Conservation (phyloP, 345 rosid genomes). For the Tarenaya hassleriana region DNA sequence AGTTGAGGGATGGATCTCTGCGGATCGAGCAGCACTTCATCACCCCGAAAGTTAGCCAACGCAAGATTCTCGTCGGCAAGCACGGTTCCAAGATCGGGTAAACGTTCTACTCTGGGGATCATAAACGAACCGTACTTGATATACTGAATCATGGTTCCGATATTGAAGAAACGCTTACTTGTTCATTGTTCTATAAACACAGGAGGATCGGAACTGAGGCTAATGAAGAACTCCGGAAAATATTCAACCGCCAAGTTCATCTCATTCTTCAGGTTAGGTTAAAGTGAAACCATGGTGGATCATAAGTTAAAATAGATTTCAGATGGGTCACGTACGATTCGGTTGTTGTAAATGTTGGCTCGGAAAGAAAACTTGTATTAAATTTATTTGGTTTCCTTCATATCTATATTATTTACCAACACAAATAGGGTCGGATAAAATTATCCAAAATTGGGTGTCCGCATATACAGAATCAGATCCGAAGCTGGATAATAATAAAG, state of each 20-base stretch:
- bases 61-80: slow-evolving; percentile 91
- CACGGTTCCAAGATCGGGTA: slow-evolving; percentile 84
- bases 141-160: too few species aligned
- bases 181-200: slow-evolving; percentile 14
- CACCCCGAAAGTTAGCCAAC: slow-evolving; percentile 69
- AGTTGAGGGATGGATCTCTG: slow-evolving; percentile 70
- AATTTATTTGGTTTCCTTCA: too few species aligned
- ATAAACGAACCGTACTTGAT: too few species aligned
- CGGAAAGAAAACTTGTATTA: not conserved
- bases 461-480: too few species aligned
- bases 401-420: too few species aligned
- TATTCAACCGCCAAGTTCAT: slow-evolving; percentile 75
- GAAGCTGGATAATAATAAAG: too few species aligned
- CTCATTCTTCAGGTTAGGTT: slow-evolving; percentile 79
- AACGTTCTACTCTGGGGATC: slow-evolving; percentile 20
- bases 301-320: too few species aligned
- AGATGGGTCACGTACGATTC: too few species aligned
- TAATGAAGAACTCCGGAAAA: slow-evolving; percentile 77
- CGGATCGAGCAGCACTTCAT: slow-evolving; percentile 86
- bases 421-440: too few species aligned
- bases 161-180: not conserved
- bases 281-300: slow-evolving; percentile 31
- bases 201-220: slow-evolving; percentile 96
- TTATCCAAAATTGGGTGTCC: too few species aligned
- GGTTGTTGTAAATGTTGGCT: too few species aligned